Percentiles rank a stretch among this genome's conserved stretches.
phyloP scores from a whole-genome alignment of 805 yeast genomes.

The Cyberlindnera sargentensis region DNA sequence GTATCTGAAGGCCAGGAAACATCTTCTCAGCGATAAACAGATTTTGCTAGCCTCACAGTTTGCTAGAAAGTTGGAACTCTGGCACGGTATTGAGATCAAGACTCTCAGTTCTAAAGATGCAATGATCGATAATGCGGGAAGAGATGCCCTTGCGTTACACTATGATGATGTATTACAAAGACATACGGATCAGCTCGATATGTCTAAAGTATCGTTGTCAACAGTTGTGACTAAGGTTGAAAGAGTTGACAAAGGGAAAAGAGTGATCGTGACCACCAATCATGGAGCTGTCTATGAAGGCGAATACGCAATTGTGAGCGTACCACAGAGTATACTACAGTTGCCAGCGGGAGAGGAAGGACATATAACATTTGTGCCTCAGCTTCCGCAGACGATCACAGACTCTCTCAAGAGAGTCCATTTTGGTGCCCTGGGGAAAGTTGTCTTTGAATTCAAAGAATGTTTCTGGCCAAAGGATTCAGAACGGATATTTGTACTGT shows the following conservation, averaged over 20 bases:
- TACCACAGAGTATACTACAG: slow-evolving; percentile 68
- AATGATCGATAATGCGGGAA: slow-evolving; percentile 64
- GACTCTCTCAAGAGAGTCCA: slow-evolving; percentile 42
- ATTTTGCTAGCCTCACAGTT: slow-evolving; percentile 43
- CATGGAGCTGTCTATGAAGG: slow-evolving; percentile 29
- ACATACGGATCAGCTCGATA: slow-evolving; percentile 34
- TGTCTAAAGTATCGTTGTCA: slow-evolving; percentile 30
- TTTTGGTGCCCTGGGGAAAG: slow-evolving; percentile 68
- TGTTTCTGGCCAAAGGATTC: slow-evolving; percentile 52
- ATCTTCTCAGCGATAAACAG: slow-evolving; percentile 45
- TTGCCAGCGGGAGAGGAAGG: slow-evolving; percentile 31
- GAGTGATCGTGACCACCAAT: slow-evolving; percentile 21
- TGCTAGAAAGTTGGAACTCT: slow-evolving; percentile 56
- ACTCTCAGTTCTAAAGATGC: slow-evolving; percentile 62
- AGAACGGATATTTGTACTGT: slow-evolving; percentile 44
- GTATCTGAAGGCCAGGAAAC: slow-evolving; percentile 40
- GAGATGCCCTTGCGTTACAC: slow-evolving; percentile 62
- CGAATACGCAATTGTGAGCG: slow-evolving; percentile 62
- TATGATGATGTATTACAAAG: slow-evolving; percentile 46
- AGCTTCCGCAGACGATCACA: slow-evolving; percentile 39
- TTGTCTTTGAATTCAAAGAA: slow-evolving; percentile 56
- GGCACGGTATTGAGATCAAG: slow-evolving; percentile 75
- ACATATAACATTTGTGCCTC: slow-evolving; percentile 49
- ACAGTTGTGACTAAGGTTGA: slow-evolving; percentile 36
- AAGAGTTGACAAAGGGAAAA: slow-evolving; percentile 22